Percentiles rank a stretch among this genome's conserved stretches.
phyloP scores from a whole-genome alignment of 768 basidiomycete genomes.

The Pleurotus salmoneostramineus region DNA sequence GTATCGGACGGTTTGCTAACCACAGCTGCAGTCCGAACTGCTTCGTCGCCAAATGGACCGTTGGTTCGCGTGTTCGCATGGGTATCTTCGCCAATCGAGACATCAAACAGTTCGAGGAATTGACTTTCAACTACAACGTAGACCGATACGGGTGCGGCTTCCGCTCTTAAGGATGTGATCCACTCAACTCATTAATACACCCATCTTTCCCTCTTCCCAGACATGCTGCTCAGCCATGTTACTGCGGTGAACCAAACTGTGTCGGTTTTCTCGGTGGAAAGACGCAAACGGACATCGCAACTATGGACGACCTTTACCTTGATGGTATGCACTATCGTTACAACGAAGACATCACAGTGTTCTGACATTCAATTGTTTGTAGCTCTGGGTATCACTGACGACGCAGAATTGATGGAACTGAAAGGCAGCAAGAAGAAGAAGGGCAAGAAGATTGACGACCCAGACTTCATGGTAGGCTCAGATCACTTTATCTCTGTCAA shows the following conservation, averaged over 20 bases:
- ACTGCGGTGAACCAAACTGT: constrained; percentile 94
- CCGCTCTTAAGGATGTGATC: background rate
- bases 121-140: constrained; percentile 99
- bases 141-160: constrained; percentile 90
- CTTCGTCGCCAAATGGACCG: constrained; percentile 97
- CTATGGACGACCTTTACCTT: constrained; percentile 92
- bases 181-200: background rate
- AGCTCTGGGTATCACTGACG: constrained; percentile 94
- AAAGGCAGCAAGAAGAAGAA: constrained; percentile 92
- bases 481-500: background rate
- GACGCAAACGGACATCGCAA: constrained; percentile 93
- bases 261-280: constrained; percentile 97
- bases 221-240: constrained; percentile 92
- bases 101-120: constrained; percentile 77
- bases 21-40: constrained; percentile 98
- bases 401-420: constrained; percentile 75
- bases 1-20: constrained; percentile 95
- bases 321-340: constrained; percentile 57
- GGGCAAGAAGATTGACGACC: constrained; percentile 87
- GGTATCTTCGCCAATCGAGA: constrained; percentile 92
- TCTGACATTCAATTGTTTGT: background rate
- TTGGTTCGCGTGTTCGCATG: constrained; percentile 88
- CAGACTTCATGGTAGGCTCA: constrained; percentile 72
- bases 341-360: background rate
- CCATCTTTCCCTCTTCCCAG: constrained; percentile 32